Conservation (phyloP, 768 basidiomycete species). For the Trametes maxima region DNA sequence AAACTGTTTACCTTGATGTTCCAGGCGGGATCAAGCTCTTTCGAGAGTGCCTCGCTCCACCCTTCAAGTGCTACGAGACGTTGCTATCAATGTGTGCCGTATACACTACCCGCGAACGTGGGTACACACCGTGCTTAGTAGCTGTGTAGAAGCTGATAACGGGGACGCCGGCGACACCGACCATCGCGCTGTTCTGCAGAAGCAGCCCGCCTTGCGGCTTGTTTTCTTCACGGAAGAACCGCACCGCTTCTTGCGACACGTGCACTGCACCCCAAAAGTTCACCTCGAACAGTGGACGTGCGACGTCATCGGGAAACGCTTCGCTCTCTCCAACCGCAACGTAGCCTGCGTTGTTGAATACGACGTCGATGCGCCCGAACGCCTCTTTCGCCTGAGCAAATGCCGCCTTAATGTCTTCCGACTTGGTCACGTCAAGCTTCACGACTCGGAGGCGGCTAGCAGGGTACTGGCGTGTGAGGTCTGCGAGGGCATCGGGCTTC, state of each 20-base stretch:
- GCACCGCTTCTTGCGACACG: constrained; percentile 27
- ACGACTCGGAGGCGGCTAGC: constrained; percentile 39
- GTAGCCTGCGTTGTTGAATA: constrained; percentile 47
- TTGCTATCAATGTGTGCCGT: not conserved
- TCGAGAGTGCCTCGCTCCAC: constrained; percentile 39
- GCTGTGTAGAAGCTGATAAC: constrained; percentile 30
- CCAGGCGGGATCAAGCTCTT: constrained; percentile 49
- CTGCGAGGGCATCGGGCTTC: constrained; percentile 31
- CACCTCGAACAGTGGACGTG: constrained; percentile 41
- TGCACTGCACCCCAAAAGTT: constrained; percentile 30
- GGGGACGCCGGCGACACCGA: constrained; percentile 29
- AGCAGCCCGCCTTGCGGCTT: constrained; percentile 35
- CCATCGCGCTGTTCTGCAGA: constrained; percentile 41
- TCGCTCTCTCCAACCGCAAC: constrained; percentile 43
- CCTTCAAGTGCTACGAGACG: constrained; percentile 32
- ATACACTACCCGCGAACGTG: too few species aligned
- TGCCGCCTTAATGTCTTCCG: constrained; percentile 34
- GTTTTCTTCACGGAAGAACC: constrained; percentile 35
- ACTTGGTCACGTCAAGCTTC: constrained; percentile 43
- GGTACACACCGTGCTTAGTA: constrained; percentile 21
- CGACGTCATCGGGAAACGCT: constrained; percentile 34
- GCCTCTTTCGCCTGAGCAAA: constrained; percentile 38
- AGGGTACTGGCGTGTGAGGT: constrained; percentile 26
- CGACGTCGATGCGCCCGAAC: constrained; percentile 49
- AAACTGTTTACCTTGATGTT: constrained; percentile 41